phyloP scores from a whole-genome alignment of 208 protist species.

The Trypanosoma theileri region DNA sequence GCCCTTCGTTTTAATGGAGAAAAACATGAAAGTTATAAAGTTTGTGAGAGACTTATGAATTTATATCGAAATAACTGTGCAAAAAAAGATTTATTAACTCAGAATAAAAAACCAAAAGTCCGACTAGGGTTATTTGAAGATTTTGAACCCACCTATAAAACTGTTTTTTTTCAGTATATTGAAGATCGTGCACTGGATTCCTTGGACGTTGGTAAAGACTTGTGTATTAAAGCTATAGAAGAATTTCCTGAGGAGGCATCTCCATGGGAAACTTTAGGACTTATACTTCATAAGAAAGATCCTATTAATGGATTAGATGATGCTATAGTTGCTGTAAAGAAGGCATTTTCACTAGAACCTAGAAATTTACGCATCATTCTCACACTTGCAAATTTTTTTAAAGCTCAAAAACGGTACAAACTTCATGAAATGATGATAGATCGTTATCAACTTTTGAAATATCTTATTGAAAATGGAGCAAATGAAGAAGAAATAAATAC shows the following conservation, averaged over 20 bases:
- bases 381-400: conserved; percentile 74
- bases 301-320: conserved; percentile 48
- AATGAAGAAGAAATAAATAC: conserved; percentile 53
- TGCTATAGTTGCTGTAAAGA: conserved; percentile 61
- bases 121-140: conserved; percentile 40
- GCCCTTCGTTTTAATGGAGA: conserved; percentile 46
- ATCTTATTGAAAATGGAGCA: conserved; percentile 58
- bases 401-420: conserved; percentile 47
- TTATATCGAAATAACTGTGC: conserved; percentile 55
- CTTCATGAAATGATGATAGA: conserved; percentile 74
- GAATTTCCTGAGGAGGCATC: conserved; percentile 56
- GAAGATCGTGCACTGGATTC: conserved; percentile 55
- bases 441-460: conserved; percentile 66
- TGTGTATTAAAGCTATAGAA: conserved; percentile 66
- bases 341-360: conserved; percentile 62
- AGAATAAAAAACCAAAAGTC: neutral
- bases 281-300: conserved; percentile 68
- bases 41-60: conserved; percentile 58
- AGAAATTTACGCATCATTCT: conserved; percentile 50
- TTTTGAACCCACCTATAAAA: conserved; percentile 51
- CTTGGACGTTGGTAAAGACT: conserved; percentile 36
- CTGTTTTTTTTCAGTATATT: conserved; percentile 61
- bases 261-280: conserved; percentile 67
- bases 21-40: conserved; percentile 59
- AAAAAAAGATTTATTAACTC: conserved; percentile 31